phyloP scores from a whole-genome alignment of 345 rosid species.

The Salix purpurea region DNA sequence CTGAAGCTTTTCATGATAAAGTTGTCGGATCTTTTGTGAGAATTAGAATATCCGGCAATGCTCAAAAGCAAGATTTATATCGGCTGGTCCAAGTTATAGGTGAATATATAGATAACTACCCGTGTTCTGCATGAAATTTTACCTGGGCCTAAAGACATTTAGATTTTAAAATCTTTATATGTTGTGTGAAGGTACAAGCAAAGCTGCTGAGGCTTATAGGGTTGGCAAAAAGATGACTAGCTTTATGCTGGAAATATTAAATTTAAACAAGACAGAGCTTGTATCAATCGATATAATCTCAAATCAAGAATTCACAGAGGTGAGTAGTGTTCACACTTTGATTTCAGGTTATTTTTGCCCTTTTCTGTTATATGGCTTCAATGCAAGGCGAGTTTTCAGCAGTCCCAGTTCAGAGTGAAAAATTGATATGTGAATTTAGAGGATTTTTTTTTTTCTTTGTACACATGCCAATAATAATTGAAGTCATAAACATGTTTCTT shows the following conservation, averaged over 20 bases:
- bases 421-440: neutral
- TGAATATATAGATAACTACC: conserved; percentile 31
- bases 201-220: conserved; percentile 73
- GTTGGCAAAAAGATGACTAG: conserved; percentile 82
- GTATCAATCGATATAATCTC: conserved; percentile 87
- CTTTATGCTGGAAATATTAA: conserved; percentile 75
- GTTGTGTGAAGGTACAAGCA: conserved; percentile 66
- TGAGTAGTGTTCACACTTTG: conserved; percentile 19
- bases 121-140: conserved; percentile 7
- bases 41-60: conserved; percentile 83
- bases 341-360: neutral
- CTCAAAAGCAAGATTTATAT: conserved; percentile 94
- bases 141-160: neutral
- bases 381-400: neutral
- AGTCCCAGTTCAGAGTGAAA: neutral
- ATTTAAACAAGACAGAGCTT: conserved; percentile 84
- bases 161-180: conserved; percentile 11
- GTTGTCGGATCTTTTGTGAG: conserved; percentile 87
- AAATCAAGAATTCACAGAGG: conserved; percentile 99
- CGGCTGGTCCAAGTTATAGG: conserved; percentile 96
- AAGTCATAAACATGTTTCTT: neutral
- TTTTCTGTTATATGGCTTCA: neutral
- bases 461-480: neutral
- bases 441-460: neutral
- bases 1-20: conserved; percentile 70